Percentiles rank a stretch among this genome's conserved stretches.
These are phyloP conservation scores for Colletotrichum liriopes DNA, from an alignment of 2,329 filamentous ascomycete genomes.

Conservation along the genomic window DNA sequence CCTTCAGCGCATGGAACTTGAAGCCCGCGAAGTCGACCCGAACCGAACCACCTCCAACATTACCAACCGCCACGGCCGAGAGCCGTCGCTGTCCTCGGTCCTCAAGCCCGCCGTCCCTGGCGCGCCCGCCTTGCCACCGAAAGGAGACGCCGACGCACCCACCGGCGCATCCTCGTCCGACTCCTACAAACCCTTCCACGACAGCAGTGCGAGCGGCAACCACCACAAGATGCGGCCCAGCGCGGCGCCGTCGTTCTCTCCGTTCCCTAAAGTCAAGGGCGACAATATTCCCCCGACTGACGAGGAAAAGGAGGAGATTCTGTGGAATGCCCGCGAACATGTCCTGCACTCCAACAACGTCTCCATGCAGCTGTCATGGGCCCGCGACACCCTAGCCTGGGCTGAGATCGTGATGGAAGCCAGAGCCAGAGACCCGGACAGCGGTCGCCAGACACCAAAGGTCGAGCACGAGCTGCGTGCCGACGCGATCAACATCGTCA, in stretches of 20 bases:
- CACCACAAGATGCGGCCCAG: constrained; percentile 57
- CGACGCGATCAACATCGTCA: constrained; percentile 93
- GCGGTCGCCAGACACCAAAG: constrained; percentile 77
- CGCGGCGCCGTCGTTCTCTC: constrained; percentile 85
- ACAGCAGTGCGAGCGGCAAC: constrained; percentile 49
- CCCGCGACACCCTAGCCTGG: constrained; percentile 90
- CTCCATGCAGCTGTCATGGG: constrained; percentile 97
- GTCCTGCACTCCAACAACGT: constrained; percentile 96
- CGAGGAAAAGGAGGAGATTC: constrained; percentile 91
- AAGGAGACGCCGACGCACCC: constrained; percentile 49
- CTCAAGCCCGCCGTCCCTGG: constrained; percentile 47
- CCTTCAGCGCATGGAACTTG: constrained; percentile 90
- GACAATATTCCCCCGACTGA: constrained; percentile 94
- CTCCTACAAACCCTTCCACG: constrained; percentile 61
- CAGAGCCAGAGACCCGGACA: constrained; percentile 75
- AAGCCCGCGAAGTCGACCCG: constrained; percentile 72
- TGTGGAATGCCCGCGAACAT: constrained; percentile 86
- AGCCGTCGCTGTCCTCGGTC: constrained; percentile 61
- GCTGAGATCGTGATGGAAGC: constrained; percentile 88
- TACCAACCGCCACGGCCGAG: constrained; percentile 56
- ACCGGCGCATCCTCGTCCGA: constrained; percentile 49
- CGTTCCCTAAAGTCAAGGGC: constrained; percentile 89
- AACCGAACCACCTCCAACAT: constrained; percentile 51
- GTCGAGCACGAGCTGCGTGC: constrained; percentile 89
- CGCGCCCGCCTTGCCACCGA: constrained; percentile 31